Evolutionary conservation across 2,329 filamentous ascomycete species (phyloP).

Genomic region (Leptographium galeiforme): DNA sequence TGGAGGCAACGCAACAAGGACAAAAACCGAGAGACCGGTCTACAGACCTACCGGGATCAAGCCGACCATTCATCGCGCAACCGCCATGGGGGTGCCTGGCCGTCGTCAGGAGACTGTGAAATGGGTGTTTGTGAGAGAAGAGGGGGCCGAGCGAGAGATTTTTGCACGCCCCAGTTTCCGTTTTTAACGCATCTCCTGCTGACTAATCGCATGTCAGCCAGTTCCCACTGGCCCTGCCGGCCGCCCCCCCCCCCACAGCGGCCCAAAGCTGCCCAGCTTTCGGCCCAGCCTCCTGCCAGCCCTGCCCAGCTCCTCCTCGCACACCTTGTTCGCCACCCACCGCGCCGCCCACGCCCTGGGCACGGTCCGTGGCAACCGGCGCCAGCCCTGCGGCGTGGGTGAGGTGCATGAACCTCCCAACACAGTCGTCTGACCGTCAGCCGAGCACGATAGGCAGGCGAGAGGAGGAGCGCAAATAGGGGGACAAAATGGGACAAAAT

Average conservation of each 20-base stretch:
- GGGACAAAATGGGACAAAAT: not conserved
- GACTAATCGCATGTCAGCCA: not conserved
- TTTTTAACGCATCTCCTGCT: not conserved
- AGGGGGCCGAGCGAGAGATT: not conserved
- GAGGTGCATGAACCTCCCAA: too few relatives aligned
- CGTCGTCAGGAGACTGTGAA: conserved; percentile 3
- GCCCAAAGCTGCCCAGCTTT: too few relatives aligned
- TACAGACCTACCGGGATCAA: not conserved
- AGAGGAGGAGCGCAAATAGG: not conserved
- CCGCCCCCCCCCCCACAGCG: too few relatives aligned
- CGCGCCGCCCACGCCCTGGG: too few relatives aligned
- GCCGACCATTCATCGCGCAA: not conserved
- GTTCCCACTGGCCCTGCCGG: too few relatives aligned
- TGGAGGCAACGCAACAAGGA: not conserved
- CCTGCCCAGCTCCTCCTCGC: too few relatives aligned
- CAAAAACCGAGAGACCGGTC: not conserved
- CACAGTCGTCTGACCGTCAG: conserved; percentile 11
- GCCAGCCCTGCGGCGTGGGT: too few relatives aligned
- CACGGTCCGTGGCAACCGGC: too few relatives aligned
- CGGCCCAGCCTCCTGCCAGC: too few relatives aligned
- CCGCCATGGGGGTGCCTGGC: not conserved
- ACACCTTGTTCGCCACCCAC: too few relatives aligned
- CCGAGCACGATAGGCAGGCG: not conserved
- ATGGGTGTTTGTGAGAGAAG: not conserved
- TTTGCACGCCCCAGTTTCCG: not conserved